Percentiles rank a stretch among this genome's conserved stretches.
These are phyloP conservation scores for Cladophialophora bantiana DNA, from an alignment of 2,329 filamentous ascomycete genomes.

Conservation along the genomic window DNA sequence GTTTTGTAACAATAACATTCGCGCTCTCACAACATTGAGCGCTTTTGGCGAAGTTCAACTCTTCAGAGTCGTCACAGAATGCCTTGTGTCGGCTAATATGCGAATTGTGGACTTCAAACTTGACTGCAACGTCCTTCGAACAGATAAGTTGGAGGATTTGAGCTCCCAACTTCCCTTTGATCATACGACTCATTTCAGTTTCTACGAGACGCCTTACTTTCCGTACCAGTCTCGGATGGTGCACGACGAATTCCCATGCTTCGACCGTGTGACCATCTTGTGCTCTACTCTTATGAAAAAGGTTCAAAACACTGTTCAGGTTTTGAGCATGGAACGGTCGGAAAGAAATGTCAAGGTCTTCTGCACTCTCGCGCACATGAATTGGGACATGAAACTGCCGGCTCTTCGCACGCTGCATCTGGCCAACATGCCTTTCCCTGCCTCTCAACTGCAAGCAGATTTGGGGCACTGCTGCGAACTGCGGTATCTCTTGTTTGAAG, in stretches of 20 bases:
- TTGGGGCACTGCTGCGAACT: background rate
- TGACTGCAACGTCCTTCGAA: background rate
- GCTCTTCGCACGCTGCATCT: background rate
- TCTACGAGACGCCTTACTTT: background rate
- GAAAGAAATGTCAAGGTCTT: background rate
- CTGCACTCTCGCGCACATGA: background rate
- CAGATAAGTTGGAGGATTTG: background rate
- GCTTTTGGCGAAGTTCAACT: background rate
- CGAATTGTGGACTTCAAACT: background rate
- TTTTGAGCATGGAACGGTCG: background rate
- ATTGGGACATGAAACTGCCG: background rate
- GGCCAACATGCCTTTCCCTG: background rate
- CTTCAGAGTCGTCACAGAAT: background rate
- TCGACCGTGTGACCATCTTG: background rate
- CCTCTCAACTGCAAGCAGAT: background rate
- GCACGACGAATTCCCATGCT: background rate
- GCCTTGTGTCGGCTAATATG: background rate
- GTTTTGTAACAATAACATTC: background rate
- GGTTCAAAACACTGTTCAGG: background rate
- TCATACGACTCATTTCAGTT: background rate
- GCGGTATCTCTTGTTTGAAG: background rate
- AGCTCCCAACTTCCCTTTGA: background rate
- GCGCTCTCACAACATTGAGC: background rate
- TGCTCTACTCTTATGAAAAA: background rate
- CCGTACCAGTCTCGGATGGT: background rate